Evolutionary conservation across 2,329 filamentous ascomycete genomes (phyloP), one percentile per base, ranked within the genome.

Genomic region (Hymenoscyphus albidus): DNA sequence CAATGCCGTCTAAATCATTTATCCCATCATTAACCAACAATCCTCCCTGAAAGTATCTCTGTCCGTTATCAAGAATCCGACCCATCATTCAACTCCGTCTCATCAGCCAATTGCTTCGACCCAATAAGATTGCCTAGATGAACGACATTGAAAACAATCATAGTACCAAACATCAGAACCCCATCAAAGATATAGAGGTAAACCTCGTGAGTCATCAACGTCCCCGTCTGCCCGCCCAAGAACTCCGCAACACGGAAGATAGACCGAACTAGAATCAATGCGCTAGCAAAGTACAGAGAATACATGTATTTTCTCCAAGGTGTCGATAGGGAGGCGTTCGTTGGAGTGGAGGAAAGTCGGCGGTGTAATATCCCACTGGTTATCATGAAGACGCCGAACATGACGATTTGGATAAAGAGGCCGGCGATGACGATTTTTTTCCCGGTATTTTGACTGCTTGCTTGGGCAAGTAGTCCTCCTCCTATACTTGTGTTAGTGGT

Each of bases 211-310:
- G 70, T 67, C 44, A 82, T 71, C 10, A 84, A 68, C 59, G 76
- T 78, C 1, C 82, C 82, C 27, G 75, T 68, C 32, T 77, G 74
- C 1, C 82, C 81, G 68, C 78, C 71, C 0, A 74, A 66, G 64
- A 81, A 85, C 73, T 85, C 82, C 6, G 79, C 71, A 10, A 83
- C 75, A 39, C 83, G 77, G 62, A 83, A 82, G 1, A 83, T 64
- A 6, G 74, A 79, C 42, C 83, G 77, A 5, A 83, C 62, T 65
- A 85, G 72, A 69, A 85, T 84, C 18, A 84, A 71, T 0, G 70
- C 66, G 62, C 77, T 79, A 42, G 77, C 75, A 1, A 69, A 58
- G 68, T 83, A 83, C 5, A 84, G 72, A 0, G 74, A 69, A 22
- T 70, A 67, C 59, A 83, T 71, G 62, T 79, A 76, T 62, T 75